phyloP scores from a whole-genome alignment of 257 asterid genomes.

The Plantago elongata region DNA sequence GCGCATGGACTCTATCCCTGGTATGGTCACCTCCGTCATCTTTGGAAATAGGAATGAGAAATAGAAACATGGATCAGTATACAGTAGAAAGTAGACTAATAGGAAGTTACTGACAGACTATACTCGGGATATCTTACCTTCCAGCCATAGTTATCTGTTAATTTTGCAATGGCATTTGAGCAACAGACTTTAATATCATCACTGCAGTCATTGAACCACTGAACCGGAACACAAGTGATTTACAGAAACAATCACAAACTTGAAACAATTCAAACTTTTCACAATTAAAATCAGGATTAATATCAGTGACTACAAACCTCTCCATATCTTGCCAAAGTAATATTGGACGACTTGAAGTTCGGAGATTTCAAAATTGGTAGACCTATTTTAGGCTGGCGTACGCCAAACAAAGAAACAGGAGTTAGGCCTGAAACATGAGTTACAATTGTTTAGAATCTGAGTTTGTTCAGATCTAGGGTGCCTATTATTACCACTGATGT shows the following conservation, averaged over 20 bases:
- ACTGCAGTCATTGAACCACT: slow-evolving; percentile 94
- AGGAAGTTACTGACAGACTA: not conserved
- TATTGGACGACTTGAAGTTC: slow-evolving; percentile 26
- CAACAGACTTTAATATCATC: slow-evolving; percentile 64
- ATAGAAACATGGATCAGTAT: not conserved
- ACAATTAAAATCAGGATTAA: not conserved
- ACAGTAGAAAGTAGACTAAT: not conserved
- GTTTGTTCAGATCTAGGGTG: too few relatives aligned
- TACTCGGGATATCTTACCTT: slow-evolving; percentile 35
- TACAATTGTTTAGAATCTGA: too few relatives aligned
- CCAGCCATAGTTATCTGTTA: slow-evolving; percentile 64
- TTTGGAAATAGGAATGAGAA: slow-evolving; percentile 14
- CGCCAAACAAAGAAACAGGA: not conserved
- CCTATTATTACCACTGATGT: slow-evolving; percentile 28
- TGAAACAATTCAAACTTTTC: not conserved
- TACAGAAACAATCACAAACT: not conserved
- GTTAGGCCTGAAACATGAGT: too few relatives aligned
- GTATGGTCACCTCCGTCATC: slow-evolving; percentile 75
- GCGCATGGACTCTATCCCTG: slow-evolving; percentile 89
- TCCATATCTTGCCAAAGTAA: slow-evolving; percentile 68
- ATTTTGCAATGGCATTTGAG: slow-evolving; percentile 48
- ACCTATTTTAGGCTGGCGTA: slow-evolving; percentile 49
- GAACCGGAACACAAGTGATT: slow-evolving; percentile 9
- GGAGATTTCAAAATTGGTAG: slow-evolving; percentile 61
- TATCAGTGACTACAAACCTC: slow-evolving; percentile 39